Base-by-base conservation (phyloP, 2,329 filamentous ascomycete genomes). In the Neopestalotiopsis sp. region DNA sequence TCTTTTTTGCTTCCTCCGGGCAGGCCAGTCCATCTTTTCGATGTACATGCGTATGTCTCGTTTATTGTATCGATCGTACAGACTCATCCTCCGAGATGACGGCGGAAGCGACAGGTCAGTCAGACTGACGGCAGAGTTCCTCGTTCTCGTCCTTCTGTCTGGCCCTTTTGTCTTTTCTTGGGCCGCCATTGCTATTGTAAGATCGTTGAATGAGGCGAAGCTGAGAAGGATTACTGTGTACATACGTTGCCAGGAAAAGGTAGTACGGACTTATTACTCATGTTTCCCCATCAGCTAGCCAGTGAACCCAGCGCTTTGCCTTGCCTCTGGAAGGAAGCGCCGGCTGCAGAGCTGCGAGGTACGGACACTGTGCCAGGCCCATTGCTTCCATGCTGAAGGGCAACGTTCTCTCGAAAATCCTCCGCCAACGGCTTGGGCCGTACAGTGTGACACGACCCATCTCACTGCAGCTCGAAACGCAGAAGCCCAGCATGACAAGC, bases 241-340 rank as follows among this genome's bases (percentile, higher is more conserved):
- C 5, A 20, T 52, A 24, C 45, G 34, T 38, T 52, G 9, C 45
- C n/a, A n/a, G 9, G 6, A 7, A n/a, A 14, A 14, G 17, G 57
- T 59, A n/a, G 30, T 45, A 66, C 52, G 20, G 40, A 28, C 32
- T 45, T 66, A 56, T 66, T 58, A 57, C 49, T 66, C 63, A 45
- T 57, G 45, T 57, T 52, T 14, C 38, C 28, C 32, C 30, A 20
- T 34, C 30, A 65, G 62, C 38, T 12, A 52, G 45, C 14, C 45
- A 52, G 45, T 20, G 17, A 52, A 52, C 45, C 45, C 45, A 52
- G 45, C 13, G 17, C 13, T 52, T 52, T 52, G 45, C 45, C 45
- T 52, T 52, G 45, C 45, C 45, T 52, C 45, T 52, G 45, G n/a
- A 17, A 20, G 20, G 20, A 52, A 34, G 57, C 57, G 24, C n/a